phyloP scores from a whole-genome alignment of 345 rosid genomes.

The Angophora floribunda region DNA sequence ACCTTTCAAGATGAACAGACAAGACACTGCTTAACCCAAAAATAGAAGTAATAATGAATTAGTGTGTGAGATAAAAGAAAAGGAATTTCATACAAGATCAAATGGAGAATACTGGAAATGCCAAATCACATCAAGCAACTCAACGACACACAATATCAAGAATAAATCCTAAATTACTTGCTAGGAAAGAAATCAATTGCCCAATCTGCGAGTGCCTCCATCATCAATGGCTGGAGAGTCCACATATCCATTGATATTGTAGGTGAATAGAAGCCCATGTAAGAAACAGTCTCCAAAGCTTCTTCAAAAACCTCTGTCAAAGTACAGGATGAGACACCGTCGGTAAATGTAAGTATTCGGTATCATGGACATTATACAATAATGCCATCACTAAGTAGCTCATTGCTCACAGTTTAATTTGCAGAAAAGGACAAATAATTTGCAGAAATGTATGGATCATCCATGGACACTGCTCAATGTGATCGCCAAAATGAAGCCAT shows the following conservation, averaged over 20 bases:
- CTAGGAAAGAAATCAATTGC: conserved; percentile 97
- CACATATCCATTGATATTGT: conserved; percentile 90
- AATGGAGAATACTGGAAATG: background rate
- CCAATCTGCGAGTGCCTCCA: conserved; percentile 93
- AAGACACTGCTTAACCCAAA: background rate
- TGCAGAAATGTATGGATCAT: background rate
- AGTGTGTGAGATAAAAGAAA: background rate
- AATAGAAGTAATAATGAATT: background rate
- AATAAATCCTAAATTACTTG: conserved; percentile 5
- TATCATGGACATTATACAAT: background rate
- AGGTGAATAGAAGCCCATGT: conserved; percentile 96
- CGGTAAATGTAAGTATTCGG: background rate
- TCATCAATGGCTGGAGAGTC: conserved; percentile 98
- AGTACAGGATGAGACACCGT: background rate
- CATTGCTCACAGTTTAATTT: background rate
- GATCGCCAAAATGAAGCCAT: background rate
- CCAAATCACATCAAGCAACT: background rate
- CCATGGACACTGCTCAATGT: background rate
- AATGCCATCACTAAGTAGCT: background rate
- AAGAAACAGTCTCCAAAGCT: conserved; percentile 95
- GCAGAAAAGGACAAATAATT: background rate
- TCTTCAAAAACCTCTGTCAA: conserved; percentile 97
- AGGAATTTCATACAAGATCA: background rate
- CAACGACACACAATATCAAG: background rate
- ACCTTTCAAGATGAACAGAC: background rate